Conservation (phyloP, 805 yeast species). For the Clavispora vitiphila region DNA sequence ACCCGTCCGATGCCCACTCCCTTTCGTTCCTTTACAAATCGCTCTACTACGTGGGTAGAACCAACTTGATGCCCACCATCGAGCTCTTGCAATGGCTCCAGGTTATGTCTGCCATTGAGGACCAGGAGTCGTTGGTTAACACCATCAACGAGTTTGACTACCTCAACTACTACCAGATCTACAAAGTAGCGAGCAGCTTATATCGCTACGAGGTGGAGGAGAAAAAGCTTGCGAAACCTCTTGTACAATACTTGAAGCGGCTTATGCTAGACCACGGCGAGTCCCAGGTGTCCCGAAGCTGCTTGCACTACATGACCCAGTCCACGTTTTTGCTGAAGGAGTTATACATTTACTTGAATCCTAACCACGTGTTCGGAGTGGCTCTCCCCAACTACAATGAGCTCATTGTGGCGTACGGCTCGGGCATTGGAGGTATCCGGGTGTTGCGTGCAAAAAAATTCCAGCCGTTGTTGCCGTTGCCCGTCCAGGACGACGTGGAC, state of each 20-base stretch:
- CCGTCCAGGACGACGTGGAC: constrained; percentile 67
- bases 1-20: constrained; percentile 38
- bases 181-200: constrained; percentile 58
- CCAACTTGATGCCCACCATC: constrained; percentile 65
- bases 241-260: constrained; percentile 24
- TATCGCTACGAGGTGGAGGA: constrained; percentile 87
- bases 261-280: constrained; percentile 36
- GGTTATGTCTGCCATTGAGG: constrained; percentile 66
- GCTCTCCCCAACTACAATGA: constrained; percentile 72
- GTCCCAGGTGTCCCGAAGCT: constrained; percentile 22
- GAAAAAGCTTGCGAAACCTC: constrained; percentile 47
- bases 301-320: constrained; percentile 37
- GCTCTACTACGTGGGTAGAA: constrained; percentile 58
- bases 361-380: constrained; percentile 49
- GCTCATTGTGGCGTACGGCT: constrained; percentile 69
- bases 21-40: constrained; percentile 61
- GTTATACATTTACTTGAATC: constrained; percentile 45
- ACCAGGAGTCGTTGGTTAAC: constrained; percentile 56
- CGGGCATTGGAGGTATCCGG: constrained; percentile 62
- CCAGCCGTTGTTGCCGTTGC: constrained; percentile 70
- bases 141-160: constrained; percentile 49
- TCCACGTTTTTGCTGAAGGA: constrained; percentile 36
- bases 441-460: constrained; percentile 48
- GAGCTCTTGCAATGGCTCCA: constrained; percentile 90
- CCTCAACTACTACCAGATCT: constrained; percentile 65